phyloP scores from a whole-genome alignment of 2,329 filamentous ascomycete species.

The Tolypocladium cylindrosporum region DNA sequence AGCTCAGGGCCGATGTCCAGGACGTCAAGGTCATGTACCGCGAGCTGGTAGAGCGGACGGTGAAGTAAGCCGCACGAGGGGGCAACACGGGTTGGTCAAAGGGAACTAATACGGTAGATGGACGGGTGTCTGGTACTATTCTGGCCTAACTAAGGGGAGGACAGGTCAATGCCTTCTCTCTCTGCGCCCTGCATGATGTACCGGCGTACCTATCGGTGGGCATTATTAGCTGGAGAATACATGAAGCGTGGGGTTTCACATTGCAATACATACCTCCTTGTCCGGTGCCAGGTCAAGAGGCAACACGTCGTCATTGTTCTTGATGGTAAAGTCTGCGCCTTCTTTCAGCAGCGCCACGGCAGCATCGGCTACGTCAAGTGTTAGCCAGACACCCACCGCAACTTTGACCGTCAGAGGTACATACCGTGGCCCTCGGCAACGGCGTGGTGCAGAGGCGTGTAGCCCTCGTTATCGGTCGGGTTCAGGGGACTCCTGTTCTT shows the following conservation, averaged over 20 bases:
- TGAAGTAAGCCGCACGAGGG: slow-evolving; percentile 37
- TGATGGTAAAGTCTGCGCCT: slow-evolving; percentile 74
- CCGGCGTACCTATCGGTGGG: slow-evolving; percentile 47
- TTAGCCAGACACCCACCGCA: neutral
- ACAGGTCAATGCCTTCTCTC: slow-evolving; percentile 67
- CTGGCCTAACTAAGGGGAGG: neutral
- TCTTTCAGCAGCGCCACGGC: slow-evolving; percentile 74
- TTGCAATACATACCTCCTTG: slow-evolving; percentile 51
- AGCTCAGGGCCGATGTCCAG: slow-evolving; percentile 76
- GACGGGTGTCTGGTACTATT: neutral
- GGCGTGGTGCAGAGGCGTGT: slow-evolving; percentile 85
- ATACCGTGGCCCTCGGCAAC: slow-evolving; percentile 63
- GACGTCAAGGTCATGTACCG: slow-evolving; percentile 96
- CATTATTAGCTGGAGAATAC: slow-evolving; percentile 2
- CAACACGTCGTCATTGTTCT: slow-evolving; percentile 58
- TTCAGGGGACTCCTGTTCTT: slow-evolving; percentile 73
- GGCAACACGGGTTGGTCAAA: neutral
- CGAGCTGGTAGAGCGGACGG: slow-evolving; percentile 78
- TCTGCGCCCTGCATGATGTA: slow-evolving; percentile 74
- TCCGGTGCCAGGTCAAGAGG: slow-evolving; percentile 81
- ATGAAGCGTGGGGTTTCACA: neutral
- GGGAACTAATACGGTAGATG: neutral
- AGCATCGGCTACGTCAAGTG: slow-evolving; percentile 51
- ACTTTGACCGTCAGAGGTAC: slow-evolving; percentile 6
- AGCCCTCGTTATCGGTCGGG: slow-evolving; percentile 70